A percentile compares a stretch with the other conserved stretches of the same genome.
Evolutionary conservation across 1,139 yeast genomes (phyloP).

Genomic region (Pichia sp.): DNA sequence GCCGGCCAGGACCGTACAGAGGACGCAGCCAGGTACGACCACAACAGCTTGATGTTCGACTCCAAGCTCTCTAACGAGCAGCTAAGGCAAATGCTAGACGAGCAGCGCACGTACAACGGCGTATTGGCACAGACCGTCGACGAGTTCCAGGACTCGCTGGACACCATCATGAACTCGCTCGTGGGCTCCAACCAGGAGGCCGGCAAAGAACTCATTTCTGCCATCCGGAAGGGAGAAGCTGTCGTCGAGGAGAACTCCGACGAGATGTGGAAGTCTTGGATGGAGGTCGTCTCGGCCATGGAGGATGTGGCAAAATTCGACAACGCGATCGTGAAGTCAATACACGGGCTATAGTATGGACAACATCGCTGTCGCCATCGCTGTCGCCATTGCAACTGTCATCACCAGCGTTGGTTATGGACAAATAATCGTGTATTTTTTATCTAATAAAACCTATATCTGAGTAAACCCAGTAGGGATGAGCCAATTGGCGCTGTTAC

Average conservation of each 20-base stretch:
- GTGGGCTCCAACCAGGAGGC: conserved; percentile 13
- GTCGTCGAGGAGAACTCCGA: conserved; percentile 5
- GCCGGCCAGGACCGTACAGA: not conserved
- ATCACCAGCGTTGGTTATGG: not conserved
- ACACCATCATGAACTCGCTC: conserved; percentile 20
- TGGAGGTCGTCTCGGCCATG: not conserved
- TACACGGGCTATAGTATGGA: not conserved
- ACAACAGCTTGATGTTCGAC: conserved; percentile 8
- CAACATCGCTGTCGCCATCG: not conserved
- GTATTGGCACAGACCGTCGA: conserved; percentile 22
- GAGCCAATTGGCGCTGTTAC: too few relatives aligned
- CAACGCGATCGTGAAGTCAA: not conserved
- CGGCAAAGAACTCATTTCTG: not conserved
- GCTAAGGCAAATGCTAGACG: conserved; percentile 16
- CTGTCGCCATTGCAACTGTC: too few relatives aligned
- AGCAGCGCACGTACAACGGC: conserved; percentile 23
- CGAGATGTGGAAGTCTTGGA: conserved; percentile 15
- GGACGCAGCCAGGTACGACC: not conserved
- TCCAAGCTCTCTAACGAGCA: conserved; percentile 9
- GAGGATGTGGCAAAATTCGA: conserved; percentile 2
- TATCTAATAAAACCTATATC: too few relatives aligned
- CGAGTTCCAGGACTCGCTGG: conserved; percentile 23
- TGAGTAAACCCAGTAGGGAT: too few relatives aligned
- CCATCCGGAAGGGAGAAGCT: not conserved
- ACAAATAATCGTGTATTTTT: too few relatives aligned